Conservation (phyloP, 148 eudicot genomes). For the Persicaria tinctoria region DNA sequence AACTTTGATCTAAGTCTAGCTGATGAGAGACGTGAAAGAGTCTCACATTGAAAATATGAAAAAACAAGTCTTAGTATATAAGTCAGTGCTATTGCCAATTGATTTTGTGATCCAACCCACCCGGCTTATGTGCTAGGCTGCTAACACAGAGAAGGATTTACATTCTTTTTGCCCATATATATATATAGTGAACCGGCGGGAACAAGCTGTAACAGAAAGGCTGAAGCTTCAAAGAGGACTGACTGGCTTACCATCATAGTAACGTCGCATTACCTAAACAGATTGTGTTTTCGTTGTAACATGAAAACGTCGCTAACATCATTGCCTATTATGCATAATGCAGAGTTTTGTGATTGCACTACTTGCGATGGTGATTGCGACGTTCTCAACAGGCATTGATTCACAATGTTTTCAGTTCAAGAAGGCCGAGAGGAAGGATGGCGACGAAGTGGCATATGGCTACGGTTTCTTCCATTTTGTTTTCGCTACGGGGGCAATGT, state of each 20-base stretch:
- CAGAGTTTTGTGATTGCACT: slow-evolving; percentile 83
- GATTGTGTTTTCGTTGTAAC: background rate
- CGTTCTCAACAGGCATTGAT: slow-evolving; percentile 86
- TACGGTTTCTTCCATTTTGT: slow-evolving; percentile 89
- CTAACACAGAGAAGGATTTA: too few relatives aligned
- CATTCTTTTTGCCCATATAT: too few relatives aligned
- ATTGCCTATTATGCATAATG: slow-evolving; percentile 6
- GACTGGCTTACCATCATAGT: slow-evolving; percentile 86
- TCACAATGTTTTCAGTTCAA: slow-evolving; percentile 84
- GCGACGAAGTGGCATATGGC: slow-evolving; percentile 70
- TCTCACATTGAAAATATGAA: too few relatives aligned
- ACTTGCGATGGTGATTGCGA: slow-evolving; percentile 71
- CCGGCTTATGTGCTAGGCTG: too few relatives aligned
- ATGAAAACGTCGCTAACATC: background rate
- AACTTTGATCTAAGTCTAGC: background rate
- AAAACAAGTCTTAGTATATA: too few relatives aligned
- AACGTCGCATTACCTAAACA: slow-evolving; percentile 14
- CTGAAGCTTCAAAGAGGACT: slow-evolving; percentile 37
- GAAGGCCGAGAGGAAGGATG: slow-evolving; percentile 40
- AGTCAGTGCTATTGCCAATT: too few relatives aligned
- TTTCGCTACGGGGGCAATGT: slow-evolving; percentile 85
- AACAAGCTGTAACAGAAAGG: slow-evolving; percentile 49
- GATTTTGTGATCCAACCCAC: too few relatives aligned
- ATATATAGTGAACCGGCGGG: slow-evolving; percentile 65
- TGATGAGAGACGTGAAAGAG: too few relatives aligned